Evolutionary conservation across 768 basidiomycete genomes (phyloP).

Genomic region (Hypholoma sublateritium): DNA sequence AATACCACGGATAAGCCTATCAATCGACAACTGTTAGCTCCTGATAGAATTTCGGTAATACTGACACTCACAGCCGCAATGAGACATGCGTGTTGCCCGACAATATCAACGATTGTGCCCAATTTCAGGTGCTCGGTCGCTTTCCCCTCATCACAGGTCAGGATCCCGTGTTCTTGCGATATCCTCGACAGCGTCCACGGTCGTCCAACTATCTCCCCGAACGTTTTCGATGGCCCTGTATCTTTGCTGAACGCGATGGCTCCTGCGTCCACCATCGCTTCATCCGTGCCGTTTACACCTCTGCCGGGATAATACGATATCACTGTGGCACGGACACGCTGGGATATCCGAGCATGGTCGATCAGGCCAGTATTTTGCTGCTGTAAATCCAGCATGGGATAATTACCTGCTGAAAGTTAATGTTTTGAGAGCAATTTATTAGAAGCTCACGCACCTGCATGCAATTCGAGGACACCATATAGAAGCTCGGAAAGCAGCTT

Average conservation of each 20-base stretch:
- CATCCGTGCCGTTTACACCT: slow-evolving; percentile 58
- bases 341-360: slow-evolving; percentile 53
- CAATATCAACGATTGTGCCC: slow-evolving; percentile 66
- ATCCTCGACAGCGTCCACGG: slow-evolving; percentile 65
- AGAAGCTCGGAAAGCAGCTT: slow-evolving; percentile 45
- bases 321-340: slow-evolving; percentile 69
- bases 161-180: slow-evolving; percentile 79
- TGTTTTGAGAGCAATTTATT: neutral
- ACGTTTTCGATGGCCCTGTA: slow-evolving; percentile 69
- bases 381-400: slow-evolving; percentile 82
- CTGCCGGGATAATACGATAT: slow-evolving; percentile 80
- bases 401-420: slow-evolving; percentile 56
- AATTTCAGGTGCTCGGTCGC: slow-evolving; percentile 39
- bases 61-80: slow-evolving; percentile 55
- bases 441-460: slow-evolving; percentile 51
- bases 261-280: slow-evolving; percentile 81
- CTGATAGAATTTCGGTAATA: neutral
- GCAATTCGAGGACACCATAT: slow-evolving; percentile 69
- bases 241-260: slow-evolving; percentile 89
- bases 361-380: slow-evolving; percentile 76
- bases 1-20: slow-evolving; percentile 76
- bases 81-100: slow-evolving; percentile 86
- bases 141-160: slow-evolving; percentile 37
- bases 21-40: neutral
- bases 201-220: slow-evolving; percentile 68